Conservation (phyloP, 805 yeast genomes). For the Ogataea angusta region DNA sequence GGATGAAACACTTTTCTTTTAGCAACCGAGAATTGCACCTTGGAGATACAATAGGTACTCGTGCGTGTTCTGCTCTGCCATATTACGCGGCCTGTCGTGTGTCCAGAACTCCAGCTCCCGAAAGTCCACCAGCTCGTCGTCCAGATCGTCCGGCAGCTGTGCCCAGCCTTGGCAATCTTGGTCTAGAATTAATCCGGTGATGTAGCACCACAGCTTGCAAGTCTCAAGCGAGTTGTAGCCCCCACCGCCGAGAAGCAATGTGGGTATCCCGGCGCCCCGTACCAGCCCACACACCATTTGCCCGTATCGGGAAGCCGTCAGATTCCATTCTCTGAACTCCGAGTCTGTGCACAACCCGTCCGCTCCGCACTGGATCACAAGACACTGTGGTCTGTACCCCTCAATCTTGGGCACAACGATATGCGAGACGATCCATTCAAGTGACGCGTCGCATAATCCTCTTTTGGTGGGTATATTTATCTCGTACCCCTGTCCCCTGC, state of each 20-base stretch:
- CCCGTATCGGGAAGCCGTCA: constrained; percentile 51
- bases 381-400: constrained; percentile 43
- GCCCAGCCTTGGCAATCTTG: constrained; percentile 19
- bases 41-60: constrained; percentile 26
- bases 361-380: constrained; percentile 69
- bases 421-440: constrained; percentile 36
- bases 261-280: constrained; percentile 30
- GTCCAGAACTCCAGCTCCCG: constrained; percentile 24
- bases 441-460: constrained; percentile 50
- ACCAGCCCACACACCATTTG: constrained; percentile 32
- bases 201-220: constrained; percentile 57
- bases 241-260: constrained; percentile 68
- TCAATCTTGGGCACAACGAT: constrained; percentile 43
- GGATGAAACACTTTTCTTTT: background rate
- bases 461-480: constrained; percentile 55
- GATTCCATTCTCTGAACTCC: constrained; percentile 63
- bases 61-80: constrained; percentile 31
- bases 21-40: background rate
- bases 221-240: constrained; percentile 65
- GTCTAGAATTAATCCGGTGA: constrained; percentile 31
- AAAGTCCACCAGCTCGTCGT: constrained; percentile 25
- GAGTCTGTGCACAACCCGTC: constrained; percentile 68
- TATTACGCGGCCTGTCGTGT: constrained; percentile 30
- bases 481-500: constrained; percentile 36
- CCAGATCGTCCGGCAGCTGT: constrained; percentile 51